Evolutionary conservation across 192 early-diverging fungal species (phyloP), one percentile per base, ranked within the genome.

Genomic region (Umbelopsis sp.): DNA sequence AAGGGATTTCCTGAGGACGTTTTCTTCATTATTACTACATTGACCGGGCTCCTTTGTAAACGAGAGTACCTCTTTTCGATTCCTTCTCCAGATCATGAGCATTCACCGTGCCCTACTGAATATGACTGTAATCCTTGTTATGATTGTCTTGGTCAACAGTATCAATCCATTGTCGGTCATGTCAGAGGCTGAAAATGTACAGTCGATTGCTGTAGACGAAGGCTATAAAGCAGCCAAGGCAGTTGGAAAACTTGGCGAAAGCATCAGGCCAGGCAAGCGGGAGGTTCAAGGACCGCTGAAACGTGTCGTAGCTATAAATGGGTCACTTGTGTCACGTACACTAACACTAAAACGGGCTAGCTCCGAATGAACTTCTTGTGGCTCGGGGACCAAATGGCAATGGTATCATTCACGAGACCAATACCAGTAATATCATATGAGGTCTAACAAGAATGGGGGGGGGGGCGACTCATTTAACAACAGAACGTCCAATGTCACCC

Each of bases 271-370:
- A 34, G 56, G 29, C 10, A 62, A 34, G 31, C 56, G 56, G 56
- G 31, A 32, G 54, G 25, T 54, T 25, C 7, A 54, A 54, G 25
- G 22, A 25, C 54, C 25, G 54, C 14, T 32, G 24, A 59, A 59
- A 62, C 56, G 56, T 62, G 56, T 62, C 56, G 31, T 34, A 62
- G 56, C 56, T 62, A 62, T 32, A 62, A 62, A 29, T 62, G 56
- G 56, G 29, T 22, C 56, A 21, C 31, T n/a, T 29, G 56, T 62
- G 31, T 34, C 56, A 62, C 56, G 26, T 34, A 62, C 29, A 26
- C 56, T 62, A 32, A 31, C 12, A 29, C 56, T 26, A 32, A 34
- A 62, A 34, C 56, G 12, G 56, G 56, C 31, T 62, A 62, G 56
- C 56, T 62, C 56, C 26, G 56, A 29, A 62, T 17, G 25, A 4